phyloP scores from a whole-genome alignment of 129 eudicot genomes.

The Lactuca sativa region DNA sequence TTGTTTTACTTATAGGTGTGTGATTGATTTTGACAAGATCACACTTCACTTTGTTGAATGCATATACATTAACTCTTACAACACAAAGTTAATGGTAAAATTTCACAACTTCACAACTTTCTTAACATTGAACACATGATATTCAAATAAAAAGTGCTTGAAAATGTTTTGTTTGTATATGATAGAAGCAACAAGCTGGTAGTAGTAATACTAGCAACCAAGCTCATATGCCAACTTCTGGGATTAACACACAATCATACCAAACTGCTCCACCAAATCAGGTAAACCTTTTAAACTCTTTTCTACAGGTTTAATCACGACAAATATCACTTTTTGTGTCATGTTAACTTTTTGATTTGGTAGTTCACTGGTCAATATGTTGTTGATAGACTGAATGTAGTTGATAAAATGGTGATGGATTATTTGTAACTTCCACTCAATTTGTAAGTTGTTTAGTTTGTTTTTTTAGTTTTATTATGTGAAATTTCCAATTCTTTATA shows the following conservation, averaged over 20 bases:
- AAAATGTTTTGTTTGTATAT: conserved; percentile 7
- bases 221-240: conserved; percentile 31
- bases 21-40: conserved; percentile 72
- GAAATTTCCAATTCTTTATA: background rate
- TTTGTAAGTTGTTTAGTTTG: conserved; percentile 47
- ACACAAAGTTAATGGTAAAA: conserved; percentile 56
- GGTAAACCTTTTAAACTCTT: conserved; percentile 34
- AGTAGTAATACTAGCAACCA: conserved; percentile 25
- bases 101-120: background rate
- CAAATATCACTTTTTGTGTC: background rate
- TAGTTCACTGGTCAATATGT: conserved; percentile 48
- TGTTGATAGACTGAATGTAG: conserved; percentile 39
- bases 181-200: conserved; percentile 45
- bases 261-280: conserved; percentile 57
- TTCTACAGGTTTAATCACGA: background rate
- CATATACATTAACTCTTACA: conserved; percentile 57
- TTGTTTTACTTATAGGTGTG: conserved; percentile 51
- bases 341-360: conserved; percentile 10
- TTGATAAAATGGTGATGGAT: conserved; percentile 50
- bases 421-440: conserved; percentile 57
- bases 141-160: conserved; percentile 5
- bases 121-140: conserved; percentile 2
- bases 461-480: background rate
- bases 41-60: conserved; percentile 80
- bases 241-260: conserved; percentile 34